Percentiles rank a stretch among this genome's conserved stretches.
Conservation (phyloP, 805 yeast species). For the Candida xiaguanensis region DNA sequence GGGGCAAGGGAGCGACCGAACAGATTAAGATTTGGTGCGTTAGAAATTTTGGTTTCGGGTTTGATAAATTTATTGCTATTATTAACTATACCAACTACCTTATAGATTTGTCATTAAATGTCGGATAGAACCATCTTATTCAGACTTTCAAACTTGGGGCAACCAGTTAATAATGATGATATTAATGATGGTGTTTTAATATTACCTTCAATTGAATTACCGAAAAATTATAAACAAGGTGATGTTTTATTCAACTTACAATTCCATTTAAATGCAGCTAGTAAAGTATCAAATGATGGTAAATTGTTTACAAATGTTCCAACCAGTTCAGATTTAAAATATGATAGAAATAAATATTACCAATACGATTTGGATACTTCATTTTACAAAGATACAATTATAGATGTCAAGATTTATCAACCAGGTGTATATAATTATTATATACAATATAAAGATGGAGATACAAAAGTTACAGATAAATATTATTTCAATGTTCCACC, state of each 20-base stretch:
- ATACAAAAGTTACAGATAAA: constrained; percentile 45
- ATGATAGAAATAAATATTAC: constrained; percentile 55
- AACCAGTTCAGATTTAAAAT: constrained; percentile 32
- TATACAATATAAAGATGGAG: constrained; percentile 48
- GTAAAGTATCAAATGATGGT: constrained; percentile 69
- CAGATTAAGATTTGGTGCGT: too few relatives aligned
- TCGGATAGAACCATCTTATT: constrained; percentile 37
- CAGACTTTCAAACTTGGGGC: constrained; percentile 45
- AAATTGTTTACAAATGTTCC: constrained; percentile 74
- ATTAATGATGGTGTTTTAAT: constrained; percentile 47
- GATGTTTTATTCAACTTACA: constrained; percentile 50
- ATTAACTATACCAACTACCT: too few relatives aligned
- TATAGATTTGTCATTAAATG: too few relatives aligned
- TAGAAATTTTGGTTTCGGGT: too few relatives aligned
- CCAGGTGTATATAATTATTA: constrained; percentile 85
- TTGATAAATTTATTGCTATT: too few relatives aligned
- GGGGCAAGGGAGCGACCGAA: too few relatives aligned
- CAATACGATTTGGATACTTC: constrained; percentile 49
- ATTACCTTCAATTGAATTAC: constrained; percentile 44
- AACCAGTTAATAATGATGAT: constrained; percentile 36
- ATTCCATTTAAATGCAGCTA: constrained; percentile 70
- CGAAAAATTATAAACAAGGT: constrained; percentile 24
- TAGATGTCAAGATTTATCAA: constrained; percentile 56
- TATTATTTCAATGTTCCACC: constrained; percentile 82
- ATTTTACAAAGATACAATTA: constrained; percentile 58